These are phyloP conservation scores for Sugiyamaella neomexicana DNA, from an alignment of 1,139 yeast species.

Conservation along the genomic window DNA sequence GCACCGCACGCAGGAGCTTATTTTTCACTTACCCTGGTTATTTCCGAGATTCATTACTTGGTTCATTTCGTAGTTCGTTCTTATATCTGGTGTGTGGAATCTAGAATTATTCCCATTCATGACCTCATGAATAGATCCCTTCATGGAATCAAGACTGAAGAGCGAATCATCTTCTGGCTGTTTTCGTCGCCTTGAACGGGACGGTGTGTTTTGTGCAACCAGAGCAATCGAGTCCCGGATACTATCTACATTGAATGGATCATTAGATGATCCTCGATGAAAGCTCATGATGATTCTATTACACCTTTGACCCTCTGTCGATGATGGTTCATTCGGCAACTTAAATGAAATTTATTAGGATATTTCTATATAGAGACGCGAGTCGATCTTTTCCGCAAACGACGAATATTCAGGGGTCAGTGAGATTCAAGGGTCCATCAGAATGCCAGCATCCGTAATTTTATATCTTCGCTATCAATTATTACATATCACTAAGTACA, in stretches of 20 bases:
- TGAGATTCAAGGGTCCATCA: too few species aligned
- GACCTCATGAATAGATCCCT: slow-evolving; percentile 18
- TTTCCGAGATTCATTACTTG: too few species aligned
- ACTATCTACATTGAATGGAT: slow-evolving; percentile 18
- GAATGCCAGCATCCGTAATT: too few species aligned
- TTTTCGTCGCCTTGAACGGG: slow-evolving; percentile 6
- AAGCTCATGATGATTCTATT: not conserved
- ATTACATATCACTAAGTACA: too few species aligned
- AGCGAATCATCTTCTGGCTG: slow-evolving; percentile 13
- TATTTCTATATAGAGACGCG: not conserved
- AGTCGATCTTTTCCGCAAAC: slow-evolving; percentile 1
- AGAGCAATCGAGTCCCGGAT: slow-evolving; percentile 7
- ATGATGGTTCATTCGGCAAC: slow-evolving; percentile 5
- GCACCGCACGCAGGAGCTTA: too few species aligned
- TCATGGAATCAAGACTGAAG: slow-evolving; percentile 19
- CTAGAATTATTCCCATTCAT: not conserved
- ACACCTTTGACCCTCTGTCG: not conserved
- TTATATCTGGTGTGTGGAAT: not conserved
- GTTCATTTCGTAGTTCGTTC: not conserved
- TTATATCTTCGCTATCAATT: too few species aligned
- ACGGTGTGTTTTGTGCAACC: slow-evolving; percentile 4
- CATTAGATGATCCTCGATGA: not conserved
- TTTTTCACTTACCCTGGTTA: not conserved
- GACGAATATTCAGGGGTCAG: not conserved
- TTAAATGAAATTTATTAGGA: not conserved